phyloP scores from a whole-genome alignment of 306 rosid genomes.

The Rubus parviflorus region DNA sequence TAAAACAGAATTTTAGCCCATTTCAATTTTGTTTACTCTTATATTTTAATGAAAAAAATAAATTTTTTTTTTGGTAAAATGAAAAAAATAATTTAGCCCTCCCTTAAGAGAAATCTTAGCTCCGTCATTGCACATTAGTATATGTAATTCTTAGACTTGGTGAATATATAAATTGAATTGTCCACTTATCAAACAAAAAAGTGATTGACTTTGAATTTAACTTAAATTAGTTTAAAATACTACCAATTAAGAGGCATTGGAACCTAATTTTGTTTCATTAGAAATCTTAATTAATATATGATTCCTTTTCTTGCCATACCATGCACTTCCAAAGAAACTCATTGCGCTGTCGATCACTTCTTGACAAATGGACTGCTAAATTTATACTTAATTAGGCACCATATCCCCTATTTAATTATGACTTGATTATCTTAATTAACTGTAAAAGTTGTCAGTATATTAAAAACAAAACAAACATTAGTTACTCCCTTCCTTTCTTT shows the following conservation, averaged over 20 bases:
- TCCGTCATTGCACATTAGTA: no score
- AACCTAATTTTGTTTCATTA: constrained; percentile 1
- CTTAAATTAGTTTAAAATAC: not conserved
- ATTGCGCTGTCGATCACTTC: not conserved
- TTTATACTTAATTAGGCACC: not conserved
- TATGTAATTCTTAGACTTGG: no score
- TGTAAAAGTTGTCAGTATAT: not conserved
- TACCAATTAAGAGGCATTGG: not conserved
- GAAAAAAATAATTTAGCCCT: no score
- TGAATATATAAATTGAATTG: no score
- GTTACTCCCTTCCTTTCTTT: not conserved
- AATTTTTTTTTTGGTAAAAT: no score
- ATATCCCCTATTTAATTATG: not conserved
- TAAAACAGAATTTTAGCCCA: no score
- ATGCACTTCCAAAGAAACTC: not conserved
- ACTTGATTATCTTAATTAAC: not conserved
- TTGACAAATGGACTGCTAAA: constrained; percentile 1
- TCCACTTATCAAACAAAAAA: no score
- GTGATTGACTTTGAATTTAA: not conserved
- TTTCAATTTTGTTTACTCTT: no score
- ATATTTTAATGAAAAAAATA: no score
- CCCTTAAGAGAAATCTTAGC: no score
- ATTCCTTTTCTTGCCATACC: not conserved
- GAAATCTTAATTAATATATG: not conserved
- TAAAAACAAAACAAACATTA: not conserved